Evolutionary conservation across 2,329 filamentous ascomycete genomes (phyloP).

Genomic region (Aureobasidium sp.): DNA sequence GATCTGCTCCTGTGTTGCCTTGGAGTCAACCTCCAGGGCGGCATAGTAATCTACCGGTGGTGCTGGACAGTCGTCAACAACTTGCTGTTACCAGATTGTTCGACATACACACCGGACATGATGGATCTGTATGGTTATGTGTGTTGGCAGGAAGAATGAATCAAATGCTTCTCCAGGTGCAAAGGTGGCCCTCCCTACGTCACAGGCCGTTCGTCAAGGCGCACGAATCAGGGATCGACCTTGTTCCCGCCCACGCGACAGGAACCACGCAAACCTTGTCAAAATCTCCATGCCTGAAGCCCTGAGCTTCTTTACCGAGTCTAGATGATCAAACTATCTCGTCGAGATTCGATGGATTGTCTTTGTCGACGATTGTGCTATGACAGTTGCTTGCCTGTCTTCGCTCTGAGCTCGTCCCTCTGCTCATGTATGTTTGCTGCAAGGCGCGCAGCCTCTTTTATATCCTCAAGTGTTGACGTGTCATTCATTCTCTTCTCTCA

Average conservation of each 20-base stretch:
- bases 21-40: slow-evolving; percentile 42
- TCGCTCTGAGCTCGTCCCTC: background rate
- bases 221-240: slow-evolving; percentile 8
- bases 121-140: background rate
- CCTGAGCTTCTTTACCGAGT: background rate
- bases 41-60: slow-evolving; percentile 33
- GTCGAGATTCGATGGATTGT: no score
- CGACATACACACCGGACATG: slow-evolving; percentile 20
- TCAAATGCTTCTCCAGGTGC: slow-evolving; percentile 9
- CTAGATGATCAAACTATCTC: background rate
- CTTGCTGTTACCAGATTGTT: background rate
- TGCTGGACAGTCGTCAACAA: slow-evolving; percentile 20
- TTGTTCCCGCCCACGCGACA: slow-evolving; percentile 6
- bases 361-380: background rate
- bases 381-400: background rate
- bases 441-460: slow-evolving; percentile 3
- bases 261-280: slow-evolving; percentile 3
- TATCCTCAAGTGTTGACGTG: background rate
- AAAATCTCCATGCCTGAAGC: background rate
- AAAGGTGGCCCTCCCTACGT: background rate
- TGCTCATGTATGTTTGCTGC: slow-evolving; percentile 8
- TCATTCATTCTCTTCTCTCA: background rate
- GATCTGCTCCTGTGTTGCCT: slow-evolving; percentile 73
- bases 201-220: background rate
- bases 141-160: background rate